These are phyloP conservation scores for Phyllosticta citriasiana DNA, from an alignment of 2,329 filamentous ascomycete genomes.

Conservation along the genomic window DNA sequence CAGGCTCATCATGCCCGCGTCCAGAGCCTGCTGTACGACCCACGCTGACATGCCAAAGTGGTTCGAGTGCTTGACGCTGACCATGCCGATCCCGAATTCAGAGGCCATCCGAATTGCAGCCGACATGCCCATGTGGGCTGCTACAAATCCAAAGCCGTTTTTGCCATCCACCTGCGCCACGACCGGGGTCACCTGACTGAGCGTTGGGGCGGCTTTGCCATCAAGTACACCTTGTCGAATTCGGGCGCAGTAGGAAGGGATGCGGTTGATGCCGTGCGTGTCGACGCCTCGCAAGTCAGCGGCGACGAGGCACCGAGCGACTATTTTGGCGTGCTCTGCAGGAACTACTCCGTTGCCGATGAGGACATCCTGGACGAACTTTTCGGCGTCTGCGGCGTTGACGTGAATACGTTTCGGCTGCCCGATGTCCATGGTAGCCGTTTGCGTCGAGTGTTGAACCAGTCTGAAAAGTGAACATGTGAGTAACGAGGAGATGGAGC, in stretches of 20 bases:
- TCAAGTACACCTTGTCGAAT: constrained; percentile 61
- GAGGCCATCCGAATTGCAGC: constrained; percentile 57
- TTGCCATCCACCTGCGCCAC: constrained; percentile 58
- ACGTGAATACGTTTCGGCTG: constrained; percentile 13
- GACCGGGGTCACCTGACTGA: constrained; percentile 57
- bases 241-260: constrained; percentile 67
- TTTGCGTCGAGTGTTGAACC: neutral
- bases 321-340: constrained; percentile 46
- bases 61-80: constrained; percentile 64
- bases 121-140: constrained; percentile 56
- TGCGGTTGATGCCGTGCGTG: constrained; percentile 67
- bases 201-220: constrained; percentile 46
- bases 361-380: constrained; percentile 47
- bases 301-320: constrained; percentile 59
- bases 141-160: constrained; percentile 68
- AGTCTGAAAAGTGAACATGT: neutral
- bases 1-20: constrained; percentile 54
- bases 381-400: constrained; percentile 20
- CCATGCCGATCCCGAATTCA: constrained; percentile 62
- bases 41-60: constrained; percentile 80
- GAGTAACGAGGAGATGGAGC: neutral
- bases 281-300: constrained; percentile 73
- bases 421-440: neutral
- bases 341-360: constrained; percentile 49
- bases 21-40: constrained; percentile 67